Evolutionary conservation across 2,329 filamentous ascomycete genomes (phyloP).

Genomic region (Colletotrichum cordylinicola): DNA sequence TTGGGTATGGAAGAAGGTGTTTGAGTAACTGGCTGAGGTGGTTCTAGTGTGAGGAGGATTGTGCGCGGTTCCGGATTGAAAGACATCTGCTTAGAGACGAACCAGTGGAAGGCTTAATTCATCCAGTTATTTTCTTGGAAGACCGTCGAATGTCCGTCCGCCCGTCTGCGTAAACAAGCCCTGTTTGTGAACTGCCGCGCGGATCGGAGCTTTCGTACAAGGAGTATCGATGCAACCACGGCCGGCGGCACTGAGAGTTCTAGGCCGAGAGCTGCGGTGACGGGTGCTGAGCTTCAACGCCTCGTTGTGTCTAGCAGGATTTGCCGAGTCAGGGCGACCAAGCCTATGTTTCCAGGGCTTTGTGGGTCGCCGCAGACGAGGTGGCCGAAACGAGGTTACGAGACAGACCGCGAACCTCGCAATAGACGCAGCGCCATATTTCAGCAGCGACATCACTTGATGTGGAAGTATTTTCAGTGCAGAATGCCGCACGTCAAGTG

Average conservation of each 20-base stretch:
- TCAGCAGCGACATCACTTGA: not conserved
- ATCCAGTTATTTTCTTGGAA: not conserved
- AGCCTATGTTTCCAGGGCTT: not conserved
- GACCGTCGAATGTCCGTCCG: not conserved
- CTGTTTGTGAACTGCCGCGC: not conserved
- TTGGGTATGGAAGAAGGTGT: conserved; percentile 30
- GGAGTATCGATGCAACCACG: not conserved
- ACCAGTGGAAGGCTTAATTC: not conserved
- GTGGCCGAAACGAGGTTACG: not conserved
- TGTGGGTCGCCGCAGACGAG: not conserved
- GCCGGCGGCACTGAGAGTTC: not conserved
- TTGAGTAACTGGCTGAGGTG: conserved; percentile 2
- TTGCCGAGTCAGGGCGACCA: not conserved
- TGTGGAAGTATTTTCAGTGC: not conserved
- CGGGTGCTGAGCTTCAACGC: not conserved
- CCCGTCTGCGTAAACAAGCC: not conserved
- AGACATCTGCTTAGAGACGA: not conserved
- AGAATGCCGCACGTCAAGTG: not conserved
- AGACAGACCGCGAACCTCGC: not conserved
- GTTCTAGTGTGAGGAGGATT: fast-evolving
- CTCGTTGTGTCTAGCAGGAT: not conserved
- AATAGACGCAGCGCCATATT: not conserved
- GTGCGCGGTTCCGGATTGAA: not conserved
- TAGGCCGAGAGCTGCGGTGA: not conserved
- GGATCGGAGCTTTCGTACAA: not conserved